A percentile compares a stretch with the other conserved stretches of the same genome.
Evolutionary conservation across 2,329 filamentous ascomycete genomes (phyloP).

Genomic region (Fusarium nanum): DNA sequence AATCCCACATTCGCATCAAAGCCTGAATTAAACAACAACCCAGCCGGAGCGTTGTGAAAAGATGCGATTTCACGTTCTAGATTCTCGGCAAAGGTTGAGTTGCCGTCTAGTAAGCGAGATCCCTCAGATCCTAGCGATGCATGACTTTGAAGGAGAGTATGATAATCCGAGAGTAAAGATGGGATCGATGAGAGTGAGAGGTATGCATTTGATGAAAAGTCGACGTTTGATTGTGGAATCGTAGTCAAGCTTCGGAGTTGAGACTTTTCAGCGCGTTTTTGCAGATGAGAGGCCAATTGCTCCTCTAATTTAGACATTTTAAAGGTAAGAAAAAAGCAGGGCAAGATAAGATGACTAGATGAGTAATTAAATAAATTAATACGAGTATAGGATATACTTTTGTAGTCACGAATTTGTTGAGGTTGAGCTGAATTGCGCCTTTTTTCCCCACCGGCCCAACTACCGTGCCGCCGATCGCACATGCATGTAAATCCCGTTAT

Average conservation of each 20-base stretch:
- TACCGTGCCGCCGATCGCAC: not conserved
- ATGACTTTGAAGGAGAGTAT: conserved; percentile 54
- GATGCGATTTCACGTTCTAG: conserved; percentile 60
- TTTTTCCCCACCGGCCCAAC: not conserved
- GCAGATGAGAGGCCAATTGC: conserved; percentile 44
- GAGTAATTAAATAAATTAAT: too few relatives aligned
- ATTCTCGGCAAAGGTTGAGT: conserved; percentile 57
- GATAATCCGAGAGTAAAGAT: conserved; percentile 71
- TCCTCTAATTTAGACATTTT: conserved; percentile 45
- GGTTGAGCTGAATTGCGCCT: not conserved
- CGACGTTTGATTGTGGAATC: conserved; percentile 74
- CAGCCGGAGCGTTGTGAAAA: conserved; percentile 60
- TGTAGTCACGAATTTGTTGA: not conserved
- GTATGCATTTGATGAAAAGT: conserved; percentile 84
- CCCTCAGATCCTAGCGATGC: conserved; percentile 61
- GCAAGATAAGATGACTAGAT: too few relatives aligned
- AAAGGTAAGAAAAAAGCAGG: too few relatives aligned
- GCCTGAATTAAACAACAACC: conserved; percentile 68
- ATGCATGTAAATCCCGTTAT: conserved; percentile 15
- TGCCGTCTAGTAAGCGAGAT: conserved; percentile 66
- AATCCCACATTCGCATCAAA: conserved; percentile 75
- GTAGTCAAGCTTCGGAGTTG: conserved; percentile 62
- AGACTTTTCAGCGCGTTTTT: conserved; percentile 48
- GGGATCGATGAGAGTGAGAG: conserved; percentile 75
- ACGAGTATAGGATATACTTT: too few relatives aligned